These are phyloP conservation scores for Penicillium antarcticum DNA, from an alignment of 495 filamentous ascomycete species.

Conservation along the genomic window DNA sequence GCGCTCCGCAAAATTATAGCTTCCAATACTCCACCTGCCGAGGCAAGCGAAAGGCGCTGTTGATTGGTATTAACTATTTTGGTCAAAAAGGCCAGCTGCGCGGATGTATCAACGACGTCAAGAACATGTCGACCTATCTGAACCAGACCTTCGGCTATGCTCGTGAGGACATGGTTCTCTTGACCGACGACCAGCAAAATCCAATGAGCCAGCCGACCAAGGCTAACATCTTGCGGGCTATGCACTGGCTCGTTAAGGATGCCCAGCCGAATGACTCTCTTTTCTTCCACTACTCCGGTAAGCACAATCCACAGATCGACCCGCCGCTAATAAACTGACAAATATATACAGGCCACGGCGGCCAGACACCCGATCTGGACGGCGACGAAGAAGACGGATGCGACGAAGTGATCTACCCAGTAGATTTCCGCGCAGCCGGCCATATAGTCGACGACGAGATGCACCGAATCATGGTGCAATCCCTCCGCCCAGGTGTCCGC, in stretches of 20 bases:
- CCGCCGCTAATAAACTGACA: conserved; percentile 5
- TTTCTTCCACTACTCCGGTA: conserved; percentile 98
- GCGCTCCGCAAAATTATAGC: conserved; percentile 72
- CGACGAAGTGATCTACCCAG: conserved; percentile 97
- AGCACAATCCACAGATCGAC: conserved; percentile 17
- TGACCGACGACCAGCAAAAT: conserved; percentile 96
- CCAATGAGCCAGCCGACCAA: conserved; percentile 97
- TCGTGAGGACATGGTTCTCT: conserved; percentile 95
- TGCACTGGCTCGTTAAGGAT: conserved; percentile 99
- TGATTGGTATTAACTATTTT: conserved; percentile 99
- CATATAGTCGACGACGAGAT: conserved; percentile 99
- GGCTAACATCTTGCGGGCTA: conserved; percentile 90
- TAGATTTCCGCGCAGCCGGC: conserved; percentile 84
- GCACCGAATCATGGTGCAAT: conserved; percentile 93
- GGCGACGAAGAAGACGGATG: conserved; percentile 95
- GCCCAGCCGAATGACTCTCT: conserved; percentile 91
- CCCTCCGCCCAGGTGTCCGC: conserved; percentile 78
- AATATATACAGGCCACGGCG: conserved; percentile 71
- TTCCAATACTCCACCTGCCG: conserved; percentile 94
- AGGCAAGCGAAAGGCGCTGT: conserved; percentile 82
- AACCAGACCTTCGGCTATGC: conserved; percentile 90
- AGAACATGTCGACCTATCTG: conserved; percentile 93
- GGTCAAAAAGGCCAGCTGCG: conserved; percentile 85
- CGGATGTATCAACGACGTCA: conserved; percentile 97
- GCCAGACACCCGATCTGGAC: conserved; percentile 93